Evolutionary conservation across 2,329 filamentous ascomycete genomes (phyloP).

Genomic region (Arthrobotrys iridis): DNA sequence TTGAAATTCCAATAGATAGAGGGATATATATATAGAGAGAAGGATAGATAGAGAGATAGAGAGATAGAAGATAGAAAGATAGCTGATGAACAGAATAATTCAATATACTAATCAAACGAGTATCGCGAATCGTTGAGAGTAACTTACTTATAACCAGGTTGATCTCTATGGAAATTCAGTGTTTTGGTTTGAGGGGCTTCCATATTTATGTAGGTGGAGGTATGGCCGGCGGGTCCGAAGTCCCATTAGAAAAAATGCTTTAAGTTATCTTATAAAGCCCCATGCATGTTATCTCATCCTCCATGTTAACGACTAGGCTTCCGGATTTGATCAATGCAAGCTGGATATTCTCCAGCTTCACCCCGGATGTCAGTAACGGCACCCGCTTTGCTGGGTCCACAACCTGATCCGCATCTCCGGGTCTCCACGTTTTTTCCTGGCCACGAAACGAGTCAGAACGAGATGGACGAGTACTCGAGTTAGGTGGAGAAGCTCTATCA

Average conservation of each 20-base stretch:
- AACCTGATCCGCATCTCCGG: conserved; percentile 18
- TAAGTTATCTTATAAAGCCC: neutral
- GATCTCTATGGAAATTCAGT: neutral
- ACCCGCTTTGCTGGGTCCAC: conserved; percentile 7
- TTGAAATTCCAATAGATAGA: neutral
- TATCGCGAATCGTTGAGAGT: too few species aligned
- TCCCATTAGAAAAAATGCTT: neutral
- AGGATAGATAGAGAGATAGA: too few species aligned
- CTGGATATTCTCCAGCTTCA: neutral
- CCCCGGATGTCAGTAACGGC: conserved; percentile 41
- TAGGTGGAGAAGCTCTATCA: conserved; percentile 20
- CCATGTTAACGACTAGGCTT: neutral
- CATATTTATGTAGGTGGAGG: conserved; percentile 2
- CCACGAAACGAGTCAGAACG: conserved; percentile 38
- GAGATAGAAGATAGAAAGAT: neutral
- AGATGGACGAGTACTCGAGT: neutral
- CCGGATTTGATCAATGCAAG: neutral
- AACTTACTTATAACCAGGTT: too few species aligned
- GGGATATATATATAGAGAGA: neutral
- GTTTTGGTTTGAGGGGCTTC: conserved; percentile 10
- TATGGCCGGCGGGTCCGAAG: neutral
- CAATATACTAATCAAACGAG: too few species aligned
- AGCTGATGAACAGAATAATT: neutral
- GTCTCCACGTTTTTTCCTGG: conserved; percentile 21
- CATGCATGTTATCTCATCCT: neutral